Evolutionary conservation across 2,329 filamentous ascomycete species (phyloP), one percentile per base, ranked within the genome.

Genomic region (Aureobasidium lini): DNA sequence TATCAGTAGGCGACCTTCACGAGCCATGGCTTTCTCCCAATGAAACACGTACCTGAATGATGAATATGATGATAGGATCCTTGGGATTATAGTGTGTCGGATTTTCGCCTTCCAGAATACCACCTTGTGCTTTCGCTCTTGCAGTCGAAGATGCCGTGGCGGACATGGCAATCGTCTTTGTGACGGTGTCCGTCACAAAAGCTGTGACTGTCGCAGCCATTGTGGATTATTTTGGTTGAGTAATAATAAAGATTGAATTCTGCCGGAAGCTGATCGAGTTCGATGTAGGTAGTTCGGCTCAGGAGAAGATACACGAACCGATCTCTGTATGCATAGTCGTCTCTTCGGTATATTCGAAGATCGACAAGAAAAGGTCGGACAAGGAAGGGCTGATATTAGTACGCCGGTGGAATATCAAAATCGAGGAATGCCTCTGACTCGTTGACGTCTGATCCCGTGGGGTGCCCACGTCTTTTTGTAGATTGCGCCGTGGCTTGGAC

Each of bases 51-150:
- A 83, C 84, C 80, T 87, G 87, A 50, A 91, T 87, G 67, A 91
- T 89, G 73, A 92, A 90, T 48, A 89, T 72, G 47, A 84, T 83
- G 62, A 92, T 85, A 6, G 88, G 89, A 64, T 90, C 86, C 60
- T 82, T 86, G 10, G 85, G 67, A 65, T 87, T 84, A 73, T 87
- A 90, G 32, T 80, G 69, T 32, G 86, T 79, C 1, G 89, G 89
- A 63, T 90, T 85, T 56, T 81, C 75, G 44, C 85, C 85, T 64
- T 90, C 87, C 44, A 93, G 76, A 61, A 93, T 82, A 63, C 89
- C 89, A 54, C 79, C 84, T 70, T 88, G 85, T 6, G 80, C 76
- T 49, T 78, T 68, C 58, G 73, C 77, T 64, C 75, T 69, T 49
- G 62, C 62, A 9, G 67, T 72, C 44, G 60, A 64, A 3, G 66